Base-by-base conservation (phyloP, 2,329 filamentous ascomycete genomes). In the Seiridium cupressi region DNA sequence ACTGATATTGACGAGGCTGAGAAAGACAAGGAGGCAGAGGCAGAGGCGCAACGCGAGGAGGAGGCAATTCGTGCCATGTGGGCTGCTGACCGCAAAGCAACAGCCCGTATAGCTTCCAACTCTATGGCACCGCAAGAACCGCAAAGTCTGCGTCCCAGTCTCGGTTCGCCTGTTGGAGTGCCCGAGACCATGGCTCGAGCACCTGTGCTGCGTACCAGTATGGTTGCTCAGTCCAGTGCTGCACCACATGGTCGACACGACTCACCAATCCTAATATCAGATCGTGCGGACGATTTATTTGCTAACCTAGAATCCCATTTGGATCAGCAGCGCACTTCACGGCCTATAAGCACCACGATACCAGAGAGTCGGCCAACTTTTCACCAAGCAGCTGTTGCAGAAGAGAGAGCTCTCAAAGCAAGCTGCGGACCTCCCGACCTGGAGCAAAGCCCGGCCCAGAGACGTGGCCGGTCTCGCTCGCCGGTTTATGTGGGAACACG, bases 1-100 rank as follows among this genome's bases (percentile, higher is more conserved):
- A 64, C 59, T 42, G 61, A 64, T 40, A 60, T 62, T 8, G 26
- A 46, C 42, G 55, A 55, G 44, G 59, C 63, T 18, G 68, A 70
- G 46, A 64, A 64, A 46, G 66, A 68, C 31, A 62, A 68, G 36
- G 58, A 64, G 42, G 63, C 65, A 5, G 71, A 72, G 54, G 67
- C 70, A 46, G 64, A 69, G 55, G 64, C 66, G 44, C 68, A 67
- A 35, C 69, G 64, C 3, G 67, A 72, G 60, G 70, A 70, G 47
- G 66, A 71, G 31, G 67, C 66, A 48, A 71, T 71, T 26, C 70
- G 66, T 10, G 68, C 68, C n/a, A 73, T 72, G 70, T 72, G 72
- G 71, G 69, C 69, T 26, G 67, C 70, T 32, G 67, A 72, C 26
- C 67, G 69, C 36, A 62, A 46, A 13, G 67, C 68, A 10, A 56